A percentile compares a stretch with the other conserved stretches of the same genome.
These are phyloP conservation scores for Taphrina deformans DNA, from an alignment of 1,139 yeast species.

Conservation along the genomic window DNA sequence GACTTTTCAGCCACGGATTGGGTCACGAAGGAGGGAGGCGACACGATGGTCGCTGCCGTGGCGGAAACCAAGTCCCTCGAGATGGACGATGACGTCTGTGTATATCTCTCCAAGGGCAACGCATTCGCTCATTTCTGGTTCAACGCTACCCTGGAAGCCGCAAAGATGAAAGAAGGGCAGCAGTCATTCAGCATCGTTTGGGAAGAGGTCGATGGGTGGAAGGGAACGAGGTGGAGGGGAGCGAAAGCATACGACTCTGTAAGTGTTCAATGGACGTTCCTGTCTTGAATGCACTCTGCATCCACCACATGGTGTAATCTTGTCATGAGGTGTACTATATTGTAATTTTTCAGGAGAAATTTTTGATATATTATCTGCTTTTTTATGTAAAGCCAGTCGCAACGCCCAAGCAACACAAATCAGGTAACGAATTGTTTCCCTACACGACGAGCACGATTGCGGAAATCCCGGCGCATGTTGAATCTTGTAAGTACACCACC, in stretches of 20 bases:
- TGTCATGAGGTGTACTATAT: too few relatives aligned
- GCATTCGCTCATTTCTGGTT: constrained; percentile 43
- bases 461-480: constrained; percentile 7
- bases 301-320: too few relatives aligned
- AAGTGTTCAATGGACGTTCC: constrained; percentile 48
- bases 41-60: constrained; percentile 14
- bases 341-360: too few relatives aligned
- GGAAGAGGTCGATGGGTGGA: constrained; percentile 69
- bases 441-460: background rate
- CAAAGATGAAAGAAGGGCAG: constrained; percentile 32
- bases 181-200: constrained; percentile 48
- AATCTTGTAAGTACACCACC: background rate
- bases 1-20: constrained; percentile 35
- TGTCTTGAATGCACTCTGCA: background rate
- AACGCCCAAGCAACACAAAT: background rate
- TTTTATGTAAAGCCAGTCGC: too few relatives aligned
- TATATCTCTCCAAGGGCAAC: constrained; percentile 36
- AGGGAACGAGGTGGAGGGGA: constrained; percentile 62
- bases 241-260: constrained; percentile 54
- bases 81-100: constrained; percentile 37
- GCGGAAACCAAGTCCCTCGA: constrained; percentile 33
- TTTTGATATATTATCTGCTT: too few relatives aligned
- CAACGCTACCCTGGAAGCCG: constrained; percentile 45
- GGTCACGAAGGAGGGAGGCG: background rate
- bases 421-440: constrained; percentile 2